Percentiles rank a stretch among this genome's conserved stretches.
Evolutionary conservation across 1,284 basidiomycete genomes (phyloP).

Genomic region (Coniophora puteana): DNA sequence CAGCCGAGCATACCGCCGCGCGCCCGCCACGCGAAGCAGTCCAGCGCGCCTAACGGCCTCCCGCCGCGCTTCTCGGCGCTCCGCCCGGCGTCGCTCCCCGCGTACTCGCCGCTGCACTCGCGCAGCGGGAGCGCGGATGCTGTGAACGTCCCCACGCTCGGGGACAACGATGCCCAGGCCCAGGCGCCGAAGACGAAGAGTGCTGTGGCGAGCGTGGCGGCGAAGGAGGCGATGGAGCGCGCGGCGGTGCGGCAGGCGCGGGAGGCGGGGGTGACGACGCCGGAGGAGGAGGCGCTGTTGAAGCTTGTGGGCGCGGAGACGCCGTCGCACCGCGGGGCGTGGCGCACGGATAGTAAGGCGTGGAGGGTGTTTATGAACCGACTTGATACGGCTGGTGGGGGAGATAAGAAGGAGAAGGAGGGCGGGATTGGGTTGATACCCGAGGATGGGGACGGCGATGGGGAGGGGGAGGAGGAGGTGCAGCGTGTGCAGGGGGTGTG

Average conservation of each 20-base stretch:
- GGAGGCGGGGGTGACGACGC: no score
- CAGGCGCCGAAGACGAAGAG: no score
- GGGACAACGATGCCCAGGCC: no score
- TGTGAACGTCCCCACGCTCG: neutral
- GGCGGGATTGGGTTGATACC: conserved; percentile 35
- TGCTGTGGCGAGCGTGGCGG: no score
- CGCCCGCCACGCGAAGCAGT: conserved; percentile 26
- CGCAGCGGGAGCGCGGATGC: conserved; percentile 12
- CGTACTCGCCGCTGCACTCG: conserved; percentile 48
- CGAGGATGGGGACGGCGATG: conserved; percentile 38
- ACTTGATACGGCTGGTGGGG: no score
- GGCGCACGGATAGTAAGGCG: conserved; percentile 59
- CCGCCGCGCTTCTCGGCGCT: conserved; percentile 57
- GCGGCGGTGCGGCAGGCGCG: no score
- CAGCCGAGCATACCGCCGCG: conserved; percentile 41
- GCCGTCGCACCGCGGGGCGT: conserved; percentile 67
- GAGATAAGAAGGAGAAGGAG: conserved; percentile 31
- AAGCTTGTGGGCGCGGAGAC: conserved; percentile 62
- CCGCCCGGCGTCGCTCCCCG: conserved; percentile 63
- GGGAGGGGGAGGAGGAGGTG: no score
- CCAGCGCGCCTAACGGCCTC: conserved; percentile 33
- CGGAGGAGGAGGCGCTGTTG: conserved; percentile 52
- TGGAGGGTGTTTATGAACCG: conserved; percentile 60
- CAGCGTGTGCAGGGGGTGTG: no score
- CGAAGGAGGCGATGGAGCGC: no score